A percentile compares a stretch with the other conserved stretches of the same genome.
Conservation (phyloP, 306 rosid genomes). For the Quercus cerris region DNA sequence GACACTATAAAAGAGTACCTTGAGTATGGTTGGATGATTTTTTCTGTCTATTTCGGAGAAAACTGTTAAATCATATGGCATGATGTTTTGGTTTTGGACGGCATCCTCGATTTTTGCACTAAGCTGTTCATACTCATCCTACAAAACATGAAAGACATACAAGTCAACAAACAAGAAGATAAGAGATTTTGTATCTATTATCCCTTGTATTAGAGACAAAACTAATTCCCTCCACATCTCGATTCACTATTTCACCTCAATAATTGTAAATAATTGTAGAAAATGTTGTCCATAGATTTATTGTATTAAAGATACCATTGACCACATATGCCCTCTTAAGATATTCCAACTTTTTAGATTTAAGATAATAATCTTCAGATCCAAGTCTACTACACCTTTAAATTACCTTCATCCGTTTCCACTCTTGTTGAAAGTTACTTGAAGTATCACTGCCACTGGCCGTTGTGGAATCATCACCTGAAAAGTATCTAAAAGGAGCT, state of each 20-base stretch:
- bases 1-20: conserved; percentile 26
- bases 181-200: too few species aligned
- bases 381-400: not conserved
- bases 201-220: too few species aligned
- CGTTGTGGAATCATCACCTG: not conserved
- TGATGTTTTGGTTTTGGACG: not conserved
- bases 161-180: too few species aligned
- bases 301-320: too few species aligned
- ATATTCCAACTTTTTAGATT: too few species aligned
- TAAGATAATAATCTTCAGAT: too few species aligned
- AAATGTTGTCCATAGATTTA: too few species aligned
- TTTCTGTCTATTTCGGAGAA: conserved; percentile 29
- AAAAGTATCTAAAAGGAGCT: conserved; percentile 68
- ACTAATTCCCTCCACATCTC: too few species aligned
- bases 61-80: not conserved
- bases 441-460: not conserved
- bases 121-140: conserved; percentile 53
- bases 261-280: too few species aligned
- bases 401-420: conserved; percentile 39
- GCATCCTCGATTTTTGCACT: conserved; percentile 33
- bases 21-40: conserved; percentile 54
- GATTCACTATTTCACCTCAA: too few species aligned
- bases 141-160: not conserved
- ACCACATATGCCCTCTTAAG: too few species aligned
- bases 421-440: conserved; percentile 30